Evolutionary conservation across 139 green algal species (phyloP), one percentile per base, ranked within the genome.

Genomic region (Trebouxia sp.): DNA sequence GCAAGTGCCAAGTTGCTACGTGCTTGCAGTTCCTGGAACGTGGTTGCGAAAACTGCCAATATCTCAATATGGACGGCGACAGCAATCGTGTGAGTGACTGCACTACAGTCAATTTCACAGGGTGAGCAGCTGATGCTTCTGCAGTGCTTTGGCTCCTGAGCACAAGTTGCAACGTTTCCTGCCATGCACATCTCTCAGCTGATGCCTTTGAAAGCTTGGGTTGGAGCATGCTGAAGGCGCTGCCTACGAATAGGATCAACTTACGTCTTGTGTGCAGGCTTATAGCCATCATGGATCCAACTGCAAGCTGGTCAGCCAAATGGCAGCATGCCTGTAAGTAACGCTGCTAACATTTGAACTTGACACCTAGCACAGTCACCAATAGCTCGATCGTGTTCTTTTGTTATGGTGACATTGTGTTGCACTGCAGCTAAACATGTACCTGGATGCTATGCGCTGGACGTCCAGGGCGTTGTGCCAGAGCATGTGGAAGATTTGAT

Each of bases 21-120:
- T 43, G 28, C 8, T 4, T 62, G 37, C 86, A 92, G 88, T 93
- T 90, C 26, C 12, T 85, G 9, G 84, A 90, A 15, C 17, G 56
- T 10, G 92, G 92, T 39, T 96, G 92, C 62, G 92, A 96, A 55
- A 96, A 96, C 56, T 96, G 92, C 80, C 70, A 70, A 17, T 94
- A 83, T 75, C 76, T 95, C 56, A 74, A 82, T 5, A 85, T 94
- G 80, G 84, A 91, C 37, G 83, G 74, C 1, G 88, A 94, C 48
- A 81, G 85, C 32, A 85, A 90, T 35, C 79, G 83, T 6, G 83
- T 94, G 1, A 80, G 85, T 15, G 86, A 94, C 67, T 92, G 75
- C 85, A 96, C 92, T 4, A 95, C 92, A 0, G 84, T 88, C 32
- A 94, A 94, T 76, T 96, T 96, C 72, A 87, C 86, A 15, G 89